Conservation (phyloP, 495 filamentous ascomycete genomes). For the Penicillium tannophilum region DNA sequence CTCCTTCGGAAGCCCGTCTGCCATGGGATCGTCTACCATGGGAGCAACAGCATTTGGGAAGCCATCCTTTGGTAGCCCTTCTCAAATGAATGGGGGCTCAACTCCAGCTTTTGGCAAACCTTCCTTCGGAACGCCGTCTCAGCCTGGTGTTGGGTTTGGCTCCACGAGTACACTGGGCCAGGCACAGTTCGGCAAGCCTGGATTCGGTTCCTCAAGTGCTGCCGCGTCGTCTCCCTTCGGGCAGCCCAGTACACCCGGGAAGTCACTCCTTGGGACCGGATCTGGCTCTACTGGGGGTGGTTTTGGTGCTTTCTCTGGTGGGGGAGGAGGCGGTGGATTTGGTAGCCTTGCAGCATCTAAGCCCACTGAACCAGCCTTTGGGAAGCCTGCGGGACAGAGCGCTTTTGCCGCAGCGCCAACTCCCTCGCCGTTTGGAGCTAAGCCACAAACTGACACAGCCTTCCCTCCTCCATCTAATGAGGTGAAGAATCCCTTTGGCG, state of each 20-base stretch:
- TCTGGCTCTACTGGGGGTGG: conserved; percentile 35
- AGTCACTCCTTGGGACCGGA: conserved; percentile 31
- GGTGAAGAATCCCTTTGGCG: conserved; percentile 54
- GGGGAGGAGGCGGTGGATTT: conserved; percentile 32
- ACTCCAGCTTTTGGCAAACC: conserved; percentile 51
- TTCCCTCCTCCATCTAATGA: conserved; percentile 40
- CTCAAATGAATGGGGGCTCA: conserved; percentile 26
- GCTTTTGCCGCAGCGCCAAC: conserved; percentile 4
- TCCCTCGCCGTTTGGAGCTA: conserved; percentile 32
- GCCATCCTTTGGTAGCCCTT: conserved; percentile 30
- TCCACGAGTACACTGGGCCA: conserved; percentile 31
- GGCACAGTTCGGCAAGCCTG: conserved; percentile 37
- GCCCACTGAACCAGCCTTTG: conserved; percentile 21
- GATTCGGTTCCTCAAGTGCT: conserved; percentile 47
- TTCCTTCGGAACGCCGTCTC: conserved; percentile 39
- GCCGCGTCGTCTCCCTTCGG: conserved; percentile 42
- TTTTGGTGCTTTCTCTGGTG: conserved; percentile 38
- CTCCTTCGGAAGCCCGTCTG: conserved; percentile 43
- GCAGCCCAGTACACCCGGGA: conserved; percentile 35
- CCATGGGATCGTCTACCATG: conserved; percentile 34
- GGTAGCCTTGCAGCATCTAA: conserved; percentile 35
- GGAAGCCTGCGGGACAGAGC: conserved; percentile 11
- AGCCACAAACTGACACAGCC: conserved; percentile 28
- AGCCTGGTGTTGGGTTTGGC: conserved; percentile 32
- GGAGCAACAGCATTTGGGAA: conserved; percentile 42